Base-by-base conservation (phyloP, 208 protist genomes). In the Trypanosoma mega region DNA sequence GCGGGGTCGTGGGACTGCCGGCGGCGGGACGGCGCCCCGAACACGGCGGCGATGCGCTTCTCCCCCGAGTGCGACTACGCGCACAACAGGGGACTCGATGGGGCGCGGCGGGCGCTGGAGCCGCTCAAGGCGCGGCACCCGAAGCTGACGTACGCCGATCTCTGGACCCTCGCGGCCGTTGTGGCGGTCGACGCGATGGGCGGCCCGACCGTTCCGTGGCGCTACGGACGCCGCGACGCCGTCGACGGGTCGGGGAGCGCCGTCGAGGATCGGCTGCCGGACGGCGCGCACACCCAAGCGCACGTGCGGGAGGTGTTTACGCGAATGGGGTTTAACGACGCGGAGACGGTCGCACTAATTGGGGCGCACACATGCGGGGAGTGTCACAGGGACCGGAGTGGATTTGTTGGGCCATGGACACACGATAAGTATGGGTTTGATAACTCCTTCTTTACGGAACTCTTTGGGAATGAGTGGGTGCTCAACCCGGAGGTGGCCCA, bases 131-230 rank as follows among this genome's bases (percentile, higher is more conserved):
- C 85, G 55, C 85, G 85, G 63, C 77, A 96, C 67, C 90, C 88
- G 0, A 37, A 79, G n/a, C 90, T 98, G 30, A 93, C 92, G 31
- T 97, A 97, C 72, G 88, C 89, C 3, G 96, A 98, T 60, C 75
- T 98, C 30, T 98, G 87, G 87, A 86, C 88, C 43, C 78, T 96
- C 33, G 93, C 89, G 8, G 81, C 81, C 27, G 82, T 82, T 52
- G 88, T 96, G 43, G 90, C 93, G n/a, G 87, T 98, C 61, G 90
- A 97, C 63, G 71, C 79, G 45, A 96, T 97, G 87, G 92, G 88
- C 26, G 94, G 93, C 8, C 94, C 94, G 12, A 47, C 39, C 23
- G 92, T 98, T 61, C 68, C 74, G 27, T 98, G 77, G 75, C 70
- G 72, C 63, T 90, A 78, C 68, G 94, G 94, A 33, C 86, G 92